A percentile compares a stretch with the other conserved stretches of the same genome.
Evolutionary conservation across 768 basidiomycete genomes (phyloP).

Genomic region (Pilatotrama ljubarskyi): DNA sequence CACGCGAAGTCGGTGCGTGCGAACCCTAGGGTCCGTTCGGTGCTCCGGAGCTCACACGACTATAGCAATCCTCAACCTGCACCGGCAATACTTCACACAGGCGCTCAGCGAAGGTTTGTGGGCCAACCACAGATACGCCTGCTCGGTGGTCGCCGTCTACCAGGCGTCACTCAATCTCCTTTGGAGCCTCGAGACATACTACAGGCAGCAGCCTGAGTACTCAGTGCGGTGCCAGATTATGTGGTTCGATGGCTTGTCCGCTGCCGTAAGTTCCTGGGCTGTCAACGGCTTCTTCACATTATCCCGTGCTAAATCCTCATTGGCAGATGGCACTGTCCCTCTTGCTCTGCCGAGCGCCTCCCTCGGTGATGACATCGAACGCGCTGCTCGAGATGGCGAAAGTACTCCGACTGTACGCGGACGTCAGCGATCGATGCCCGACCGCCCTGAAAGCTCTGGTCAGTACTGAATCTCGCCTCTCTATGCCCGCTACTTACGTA

Average conservation of each 20-base stretch:
- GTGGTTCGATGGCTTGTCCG: conserved; percentile 77
- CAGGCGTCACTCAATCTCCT: conserved; percentile 59
- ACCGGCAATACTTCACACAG: conserved; percentile 66
- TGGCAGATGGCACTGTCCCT: conserved; percentile 60
- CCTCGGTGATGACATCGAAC: conserved; percentile 54
- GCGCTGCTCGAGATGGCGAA: conserved; percentile 63
- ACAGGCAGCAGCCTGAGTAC: conserved; percentile 57
- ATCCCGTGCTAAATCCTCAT: not conserved
- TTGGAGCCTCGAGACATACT: conserved; percentile 54
- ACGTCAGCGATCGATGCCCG: conserved; percentile 58
- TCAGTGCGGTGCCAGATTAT: conserved; percentile 67
- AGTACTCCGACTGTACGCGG: conserved; percentile 55
- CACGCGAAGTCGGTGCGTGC: conserved; percentile 61
- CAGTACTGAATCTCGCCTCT: conserved; percentile 25
- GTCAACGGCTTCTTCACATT: not conserved
- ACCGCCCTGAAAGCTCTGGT: conserved; percentile 62
- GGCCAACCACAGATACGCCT: conserved; percentile 61
- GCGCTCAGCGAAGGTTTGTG: conserved; percentile 63
- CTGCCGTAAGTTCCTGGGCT: conserved; percentile 50
- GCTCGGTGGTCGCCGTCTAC: conserved; percentile 72
- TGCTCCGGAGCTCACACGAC: not conserved
- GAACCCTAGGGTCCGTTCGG: not conserved
- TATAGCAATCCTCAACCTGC: conserved; percentile 64
- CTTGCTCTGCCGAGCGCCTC: conserved; percentile 62
- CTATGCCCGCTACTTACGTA: not conserved